Evolutionary conservation across 1,284 basidiomycete species (phyloP).

Genomic region (Trichosporon sp.): DNA sequence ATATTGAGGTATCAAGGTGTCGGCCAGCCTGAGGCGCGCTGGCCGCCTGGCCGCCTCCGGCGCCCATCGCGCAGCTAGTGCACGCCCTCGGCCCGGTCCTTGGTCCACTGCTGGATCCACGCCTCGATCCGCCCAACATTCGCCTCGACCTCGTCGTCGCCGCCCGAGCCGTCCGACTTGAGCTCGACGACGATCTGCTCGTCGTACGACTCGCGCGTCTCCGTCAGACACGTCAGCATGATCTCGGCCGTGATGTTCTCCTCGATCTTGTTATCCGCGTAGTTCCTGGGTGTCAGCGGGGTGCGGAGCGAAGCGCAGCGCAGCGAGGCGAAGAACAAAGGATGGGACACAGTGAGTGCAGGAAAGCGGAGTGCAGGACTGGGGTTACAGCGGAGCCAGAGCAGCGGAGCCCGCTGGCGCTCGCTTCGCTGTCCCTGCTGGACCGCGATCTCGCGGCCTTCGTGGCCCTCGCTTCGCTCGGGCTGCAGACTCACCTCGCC

Average conservation of each 20-base stretch:
- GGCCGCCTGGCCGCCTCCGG: not conserved
- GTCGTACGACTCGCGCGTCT: conserved; percentile 81
- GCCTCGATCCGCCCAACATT: conserved; percentile 78
- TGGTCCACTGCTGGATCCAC: conserved; percentile 78
- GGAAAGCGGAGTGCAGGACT: too few relatives aligned
- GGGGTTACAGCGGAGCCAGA: too few relatives aligned
- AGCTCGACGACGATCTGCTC: conserved; percentile 83
- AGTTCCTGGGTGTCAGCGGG: conserved; percentile 59
- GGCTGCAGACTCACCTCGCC: conserved; percentile 62
- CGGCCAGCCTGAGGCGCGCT: not conserved
- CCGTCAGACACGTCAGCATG: conserved; percentile 86
- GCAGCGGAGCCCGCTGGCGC: too few relatives aligned
- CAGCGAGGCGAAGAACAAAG: too few relatives aligned
- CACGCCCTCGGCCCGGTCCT: conserved; percentile 50
- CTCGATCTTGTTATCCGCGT: conserved; percentile 87
- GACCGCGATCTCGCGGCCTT: too few relatives aligned
- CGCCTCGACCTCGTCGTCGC: conserved; percentile 62
- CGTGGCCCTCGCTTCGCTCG: not conserved
- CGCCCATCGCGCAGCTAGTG: conserved; percentile 26
- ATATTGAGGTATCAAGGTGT: not conserved
- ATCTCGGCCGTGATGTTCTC: conserved; percentile 99
- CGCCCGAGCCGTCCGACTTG: conserved; percentile 68
- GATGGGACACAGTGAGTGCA: too few relatives aligned
- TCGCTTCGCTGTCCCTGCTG: too few relatives aligned
- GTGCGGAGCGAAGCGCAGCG: too few relatives aligned